These are phyloP conservation scores for Hypseocharis bilobata DNA, from an alignment of 441 rosid species.

Conservation along the genomic window DNA sequence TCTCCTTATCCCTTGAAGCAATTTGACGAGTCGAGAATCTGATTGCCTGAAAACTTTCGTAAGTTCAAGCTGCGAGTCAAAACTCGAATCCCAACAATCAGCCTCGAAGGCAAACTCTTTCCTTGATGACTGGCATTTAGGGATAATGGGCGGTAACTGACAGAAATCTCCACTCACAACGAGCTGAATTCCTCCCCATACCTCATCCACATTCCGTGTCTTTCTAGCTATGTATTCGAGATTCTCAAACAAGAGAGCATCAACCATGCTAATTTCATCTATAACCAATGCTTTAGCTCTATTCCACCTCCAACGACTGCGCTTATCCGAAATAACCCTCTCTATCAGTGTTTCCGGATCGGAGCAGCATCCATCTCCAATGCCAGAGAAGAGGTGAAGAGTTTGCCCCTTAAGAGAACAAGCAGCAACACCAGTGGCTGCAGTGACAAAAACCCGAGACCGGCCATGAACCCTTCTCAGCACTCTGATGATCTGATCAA, in stretches of 20 bases:
- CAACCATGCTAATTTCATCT: slow-evolving; percentile 34
- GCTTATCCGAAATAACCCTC: slow-evolving; percentile 18
- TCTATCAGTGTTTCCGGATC: slow-evolving; percentile 13
- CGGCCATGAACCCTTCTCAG: slow-evolving; percentile 16
- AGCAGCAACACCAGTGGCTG: slow-evolving; percentile 37
- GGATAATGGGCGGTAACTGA: slow-evolving; percentile 28
- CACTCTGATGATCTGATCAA: slow-evolving; percentile 12
- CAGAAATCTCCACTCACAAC: slow-evolving; percentile 31
- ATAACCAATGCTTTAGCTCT: slow-evolving; percentile 25
- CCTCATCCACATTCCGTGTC: slow-evolving; percentile 12
- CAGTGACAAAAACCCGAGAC: slow-evolving; percentile 26
- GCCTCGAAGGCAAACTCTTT: slow-evolving; percentile 35
- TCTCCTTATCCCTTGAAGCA: slow-evolving; percentile 30
- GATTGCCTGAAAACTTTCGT: slow-evolving; percentile 30
- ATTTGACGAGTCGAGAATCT: slow-evolving; percentile 21
- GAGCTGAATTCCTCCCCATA: slow-evolving; percentile 36
- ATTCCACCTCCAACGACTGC: slow-evolving; percentile 28
- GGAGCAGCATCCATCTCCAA: not conserved
- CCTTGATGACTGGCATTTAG: not conserved
- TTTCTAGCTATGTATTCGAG: slow-evolving; percentile 29
- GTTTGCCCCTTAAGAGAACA: slow-evolving; percentile 31
- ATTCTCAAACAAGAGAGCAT: slow-evolving; percentile 22
- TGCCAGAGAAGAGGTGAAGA: slow-evolving; percentile 31
- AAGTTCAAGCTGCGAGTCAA: slow-evolving; percentile 29
- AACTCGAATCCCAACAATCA: slow-evolving; percentile 35